Evolutionary conservation across 352 stramenopile species (phyloP), one percentile per base, ranked within the genome.

Genomic region (Globisporangium alternatum): DNA sequence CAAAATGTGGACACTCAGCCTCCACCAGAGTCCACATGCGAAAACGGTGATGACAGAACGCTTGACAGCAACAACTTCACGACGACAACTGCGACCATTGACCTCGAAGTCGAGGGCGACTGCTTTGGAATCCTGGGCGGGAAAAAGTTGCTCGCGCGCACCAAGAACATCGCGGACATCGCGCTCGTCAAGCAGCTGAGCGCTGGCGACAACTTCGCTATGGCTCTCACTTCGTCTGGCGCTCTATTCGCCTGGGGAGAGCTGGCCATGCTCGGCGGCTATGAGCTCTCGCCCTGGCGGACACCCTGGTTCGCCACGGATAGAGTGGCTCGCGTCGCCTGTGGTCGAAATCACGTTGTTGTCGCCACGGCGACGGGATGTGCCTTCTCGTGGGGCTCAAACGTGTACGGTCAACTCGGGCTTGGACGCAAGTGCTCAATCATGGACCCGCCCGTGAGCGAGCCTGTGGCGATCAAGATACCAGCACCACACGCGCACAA

Each of bases 381-480:
- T 8, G 68, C 89, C 8, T 86, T 78, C n/a, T 65, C 70, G 5
- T 93, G 82, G 82, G 85, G 85, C 3, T 80, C 75, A 6, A 91
- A 91, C 43, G 52, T 84, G 15, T 80, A 88, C 48, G 85, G 85
- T 0, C 85, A 93, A 39, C 77, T 93, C 10, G 85, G 85, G 5
- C 63, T 77, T 8, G 67, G 74, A 28, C 25, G 60, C 3, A 55
- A 76, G 22, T 56, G 63, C 41, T 58, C 62, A 0, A 28, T 56
- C 3, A 53, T 66, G 0, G 67, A 83, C 31, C 58, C 64, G 0
- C 54, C 56, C 3, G 65, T 71, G 22, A 22, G 55, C 1, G 70
- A 79, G 45, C 76, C 62, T 9, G 37, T 49, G 21, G 45, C 28
- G 30, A 54, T 68, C 33, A 62, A 30, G 19, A 53, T 53, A n/a